Percentiles rank a stretch among this genome's conserved stretches.
Evolutionary conservation across 306 rosid genomes (phyloP).

Genomic region (Macrotyloma uniflorum): DNA sequence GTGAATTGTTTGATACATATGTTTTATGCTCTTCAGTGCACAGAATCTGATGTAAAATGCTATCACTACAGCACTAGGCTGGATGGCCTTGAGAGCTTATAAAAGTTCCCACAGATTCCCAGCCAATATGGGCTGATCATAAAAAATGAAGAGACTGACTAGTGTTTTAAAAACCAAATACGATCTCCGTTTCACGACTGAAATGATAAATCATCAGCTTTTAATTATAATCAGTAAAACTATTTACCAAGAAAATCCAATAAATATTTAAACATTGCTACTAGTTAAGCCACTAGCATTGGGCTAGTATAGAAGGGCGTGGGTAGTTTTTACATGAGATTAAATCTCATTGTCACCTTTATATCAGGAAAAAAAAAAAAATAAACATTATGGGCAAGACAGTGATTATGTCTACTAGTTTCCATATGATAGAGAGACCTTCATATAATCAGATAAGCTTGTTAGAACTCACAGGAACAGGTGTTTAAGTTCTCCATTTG

Average conservation of each 20-base stretch:
- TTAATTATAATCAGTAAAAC: conserved; percentile 9
- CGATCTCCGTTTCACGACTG: background rate
- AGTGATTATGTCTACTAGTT: conserved; percentile 5
- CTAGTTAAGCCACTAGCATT: background rate
- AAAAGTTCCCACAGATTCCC: conserved; percentile 11
- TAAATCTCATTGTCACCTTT: background rate
- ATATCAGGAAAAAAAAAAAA: background rate
- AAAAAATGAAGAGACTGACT: background rate
- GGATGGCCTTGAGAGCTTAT: background rate
- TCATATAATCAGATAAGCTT: conserved; percentile 27
- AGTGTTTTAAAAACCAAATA: conserved; percentile 1
- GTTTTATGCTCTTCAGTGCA: background rate
- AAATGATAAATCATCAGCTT: background rate
- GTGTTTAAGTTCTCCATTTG: conserved; percentile 83
- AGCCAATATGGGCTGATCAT: background rate
- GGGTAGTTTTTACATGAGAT: background rate
- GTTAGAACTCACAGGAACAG: conserved; percentile 62
- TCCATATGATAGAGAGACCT: conserved; percentile 7
- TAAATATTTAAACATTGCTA: background rate
- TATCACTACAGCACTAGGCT: background rate
- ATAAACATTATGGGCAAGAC: background rate
- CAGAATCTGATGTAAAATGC: background rate
- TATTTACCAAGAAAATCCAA: conserved; percentile 27
- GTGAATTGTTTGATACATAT: background rate
- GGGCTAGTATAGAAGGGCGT: background rate